These are phyloP conservation scores for Eutrema yunnanense DNA, from an alignment of 345 rosid genomes.

Conservation along the genomic window DNA sequence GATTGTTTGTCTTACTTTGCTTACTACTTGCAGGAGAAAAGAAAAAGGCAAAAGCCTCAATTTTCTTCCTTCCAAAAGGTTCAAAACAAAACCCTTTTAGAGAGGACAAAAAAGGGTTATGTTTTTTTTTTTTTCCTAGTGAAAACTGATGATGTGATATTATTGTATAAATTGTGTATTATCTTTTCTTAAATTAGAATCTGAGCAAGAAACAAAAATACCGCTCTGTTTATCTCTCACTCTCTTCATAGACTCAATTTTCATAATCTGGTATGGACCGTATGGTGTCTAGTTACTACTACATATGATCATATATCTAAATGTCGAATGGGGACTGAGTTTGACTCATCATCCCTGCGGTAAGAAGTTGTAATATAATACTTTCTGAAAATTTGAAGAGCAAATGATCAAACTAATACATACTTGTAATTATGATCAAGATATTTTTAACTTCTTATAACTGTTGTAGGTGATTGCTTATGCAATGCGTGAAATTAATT, in stretches of 20 bases:
- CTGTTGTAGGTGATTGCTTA: too few relatives aligned
- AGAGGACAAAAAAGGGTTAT: conserved; percentile 9
- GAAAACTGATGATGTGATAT: conserved; percentile 18
- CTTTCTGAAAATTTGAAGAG: too few relatives aligned
- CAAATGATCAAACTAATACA: too few relatives aligned
- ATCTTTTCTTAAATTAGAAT: conserved; percentile 14
- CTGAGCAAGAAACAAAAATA: background rate
- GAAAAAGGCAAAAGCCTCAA: conserved; percentile 10
- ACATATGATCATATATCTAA: too few relatives aligned
- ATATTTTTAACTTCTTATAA: too few relatives aligned
- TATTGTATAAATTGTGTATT: conserved; percentile 29
- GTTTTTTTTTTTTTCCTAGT: conserved; percentile 3
- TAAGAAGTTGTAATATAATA: too few relatives aligned
- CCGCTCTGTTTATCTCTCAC: background rate
- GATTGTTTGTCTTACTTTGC: conserved; percentile 21
- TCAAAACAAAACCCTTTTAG: conserved; percentile 16
- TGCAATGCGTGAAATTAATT: too few relatives aligned
- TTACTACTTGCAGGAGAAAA: background rate
- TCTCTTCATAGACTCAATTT: background rate
- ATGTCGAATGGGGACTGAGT: too few relatives aligned
- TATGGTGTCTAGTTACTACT: too few relatives aligned
- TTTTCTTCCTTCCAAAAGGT: conserved; percentile 3
- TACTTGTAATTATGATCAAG: too few relatives aligned
- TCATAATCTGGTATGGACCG: too few relatives aligned
- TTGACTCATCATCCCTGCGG: too few relatives aligned